Conservation (phyloP, 73 alveolate species). For the Paramecium sonneborni region DNA sequence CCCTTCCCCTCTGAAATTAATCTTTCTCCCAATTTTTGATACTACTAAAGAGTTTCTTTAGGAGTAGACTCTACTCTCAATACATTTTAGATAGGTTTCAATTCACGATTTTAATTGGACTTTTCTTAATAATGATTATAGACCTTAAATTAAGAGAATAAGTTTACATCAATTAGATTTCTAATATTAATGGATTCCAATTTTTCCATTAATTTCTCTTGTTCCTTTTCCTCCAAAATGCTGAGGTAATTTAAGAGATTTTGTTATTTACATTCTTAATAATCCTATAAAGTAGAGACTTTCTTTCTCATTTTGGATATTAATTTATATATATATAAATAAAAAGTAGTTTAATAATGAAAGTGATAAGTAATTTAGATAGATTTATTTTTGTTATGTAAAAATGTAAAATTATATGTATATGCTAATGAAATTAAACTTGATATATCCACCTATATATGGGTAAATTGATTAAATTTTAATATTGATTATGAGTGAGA, state of each 20-base stretch:
- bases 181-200: not conserved
- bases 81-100: constrained; percentile 3
- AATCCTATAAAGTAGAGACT: not conserved
- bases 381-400: not conserved
- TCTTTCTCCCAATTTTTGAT: not conserved
- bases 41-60: not conserved
- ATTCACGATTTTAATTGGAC: not conserved
- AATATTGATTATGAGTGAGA: not conserved
- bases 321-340: not conserved
- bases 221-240: not conserved
- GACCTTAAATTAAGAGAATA: not conserved
- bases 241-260: not conserved
- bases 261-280: not conserved
- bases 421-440: not conserved
- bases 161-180: not conserved
- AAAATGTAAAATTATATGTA: not conserved
- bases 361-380: not conserved
- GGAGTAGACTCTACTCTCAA: not conserved
- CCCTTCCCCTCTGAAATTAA: constrained; percentile 29
- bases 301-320: not conserved
- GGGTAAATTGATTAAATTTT: not conserved
- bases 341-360: not conserved
- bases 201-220: constrained; percentile 18
- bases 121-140: not conserved
- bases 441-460: not conserved